Evolutionary conservation across 768 basidiomycete genomes (phyloP).

Genomic region (Podaxis sp.): DNA sequence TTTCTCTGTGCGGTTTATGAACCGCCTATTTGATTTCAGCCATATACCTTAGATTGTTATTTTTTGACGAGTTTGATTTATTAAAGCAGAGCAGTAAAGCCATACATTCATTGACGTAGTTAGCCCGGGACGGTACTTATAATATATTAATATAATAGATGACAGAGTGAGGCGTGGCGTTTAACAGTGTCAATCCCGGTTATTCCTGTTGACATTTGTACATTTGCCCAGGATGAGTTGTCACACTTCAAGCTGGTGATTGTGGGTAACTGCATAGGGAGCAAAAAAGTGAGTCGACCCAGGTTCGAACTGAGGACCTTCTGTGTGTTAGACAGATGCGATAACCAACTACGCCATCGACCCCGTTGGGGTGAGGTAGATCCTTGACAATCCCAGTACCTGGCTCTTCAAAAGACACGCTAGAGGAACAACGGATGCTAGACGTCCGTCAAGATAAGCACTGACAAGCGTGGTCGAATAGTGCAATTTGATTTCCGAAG

Average conservation of each 20-base stretch:
- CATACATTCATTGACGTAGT: not conserved
- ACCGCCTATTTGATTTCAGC: not conserved
- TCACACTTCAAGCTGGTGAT: not conserved
- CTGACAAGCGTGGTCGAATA: not conserved
- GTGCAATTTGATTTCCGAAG: not conserved
- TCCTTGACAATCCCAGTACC: not conserved
- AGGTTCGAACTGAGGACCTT: slow-evolving; percentile 9
- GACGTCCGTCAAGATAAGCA: not conserved
- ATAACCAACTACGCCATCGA: slow-evolving; percentile 82
- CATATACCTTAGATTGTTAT: not conserved
- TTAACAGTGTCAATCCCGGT: no score
- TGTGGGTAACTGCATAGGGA: not conserved
- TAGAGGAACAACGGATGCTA: not conserved
- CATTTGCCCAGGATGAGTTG: not conserved
- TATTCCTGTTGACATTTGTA: not conserved
- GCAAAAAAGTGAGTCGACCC: not conserved
- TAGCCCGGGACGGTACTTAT: not conserved
- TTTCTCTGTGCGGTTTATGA: not conserved
- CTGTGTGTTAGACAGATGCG: slow-evolving; percentile 74
- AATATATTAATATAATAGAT: not conserved
- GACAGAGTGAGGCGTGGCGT: not conserved
- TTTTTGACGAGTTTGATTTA: not conserved
- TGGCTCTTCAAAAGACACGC: not conserved
- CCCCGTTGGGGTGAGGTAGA: slow-evolving; percentile 14
- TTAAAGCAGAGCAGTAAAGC: no score